Percentiles rank a stretch among this genome's conserved stretches.
phyloP scores from a whole-genome alignment of 2,329 filamentous ascomycete species.

The Leptodontidium sp. region DNA sequence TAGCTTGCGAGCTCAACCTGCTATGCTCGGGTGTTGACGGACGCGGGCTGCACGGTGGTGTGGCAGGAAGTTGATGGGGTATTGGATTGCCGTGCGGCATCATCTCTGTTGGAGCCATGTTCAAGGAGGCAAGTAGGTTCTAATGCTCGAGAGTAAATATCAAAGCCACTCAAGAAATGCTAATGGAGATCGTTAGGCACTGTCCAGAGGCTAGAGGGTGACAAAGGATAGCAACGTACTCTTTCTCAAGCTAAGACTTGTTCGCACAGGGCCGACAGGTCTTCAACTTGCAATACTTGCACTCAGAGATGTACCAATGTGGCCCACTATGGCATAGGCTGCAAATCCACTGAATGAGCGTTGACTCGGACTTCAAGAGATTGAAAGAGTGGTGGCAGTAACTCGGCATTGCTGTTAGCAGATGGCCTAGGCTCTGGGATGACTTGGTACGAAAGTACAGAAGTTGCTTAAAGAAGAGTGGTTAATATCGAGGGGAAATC shows the following conservation, averaged over 20 bases:
- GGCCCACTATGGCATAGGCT: conserved; percentile 69
- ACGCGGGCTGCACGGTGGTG: neutral
- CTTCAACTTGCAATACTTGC: conserved; percentile 72
- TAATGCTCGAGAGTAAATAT: conserved; percentile 15
- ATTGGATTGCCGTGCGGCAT: neutral
- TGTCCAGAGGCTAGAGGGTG: conserved; percentile 18
- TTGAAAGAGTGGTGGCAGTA: conserved; percentile 69
- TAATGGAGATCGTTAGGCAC: conserved; percentile 13
- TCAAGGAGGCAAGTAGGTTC: conserved; percentile 8
- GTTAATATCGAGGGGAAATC: conserved; percentile 16
- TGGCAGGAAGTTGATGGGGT: neutral
- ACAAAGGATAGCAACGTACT: conserved; percentile 19
- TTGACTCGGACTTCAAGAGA: conserved; percentile 73
- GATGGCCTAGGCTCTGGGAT: conserved; percentile 10
- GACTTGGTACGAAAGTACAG: conserved; percentile 19
- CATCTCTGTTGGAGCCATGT: conserved; percentile 10
- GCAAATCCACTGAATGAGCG: conserved; percentile 74
- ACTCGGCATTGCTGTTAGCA: conserved; percentile 60
- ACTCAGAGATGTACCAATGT: conserved; percentile 74
- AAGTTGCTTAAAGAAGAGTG: conserved; percentile 12
- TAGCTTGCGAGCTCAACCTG: neutral
- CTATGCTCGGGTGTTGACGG: neutral
- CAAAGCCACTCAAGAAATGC: neutral
- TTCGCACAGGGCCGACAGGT: conserved; percentile 63
- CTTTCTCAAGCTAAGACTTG: conserved; percentile 38